phyloP scores from a whole-genome alignment of 2,329 filamentous ascomycete genomes.

The Cytospora piceicola region DNA sequence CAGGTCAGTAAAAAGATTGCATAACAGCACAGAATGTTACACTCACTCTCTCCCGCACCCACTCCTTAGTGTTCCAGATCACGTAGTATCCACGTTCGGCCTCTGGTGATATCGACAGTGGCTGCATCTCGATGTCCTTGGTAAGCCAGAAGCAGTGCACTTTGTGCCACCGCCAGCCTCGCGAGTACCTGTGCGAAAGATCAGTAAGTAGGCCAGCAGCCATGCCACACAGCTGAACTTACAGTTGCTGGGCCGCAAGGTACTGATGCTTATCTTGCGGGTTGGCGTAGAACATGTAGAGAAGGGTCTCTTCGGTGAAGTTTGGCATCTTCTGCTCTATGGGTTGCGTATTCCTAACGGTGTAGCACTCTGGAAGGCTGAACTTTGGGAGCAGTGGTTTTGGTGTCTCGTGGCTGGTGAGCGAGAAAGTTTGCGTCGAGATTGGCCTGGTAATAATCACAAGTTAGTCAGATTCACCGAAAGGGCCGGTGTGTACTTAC shows the following conservation, averaged over 20 bases:
- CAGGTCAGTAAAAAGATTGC: slow-evolving; percentile 29
- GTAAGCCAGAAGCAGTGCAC: slow-evolving; percentile 69
- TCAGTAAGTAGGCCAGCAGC: not conserved
- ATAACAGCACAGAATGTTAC: slow-evolving; percentile 1
- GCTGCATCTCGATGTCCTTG: slow-evolving; percentile 68
- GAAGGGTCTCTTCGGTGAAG: slow-evolving; percentile 70
- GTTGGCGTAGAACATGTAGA: slow-evolving; percentile 72
- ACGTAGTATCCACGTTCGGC: slow-evolving; percentile 70
- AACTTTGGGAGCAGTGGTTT: slow-evolving; percentile 61
- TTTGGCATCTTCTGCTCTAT: slow-evolving; percentile 68
- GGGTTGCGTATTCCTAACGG: slow-evolving; percentile 67
- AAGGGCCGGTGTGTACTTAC: slow-evolving; percentile 47
- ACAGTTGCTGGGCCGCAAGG: slow-evolving; percentile 67
- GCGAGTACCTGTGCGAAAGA: slow-evolving; percentile 52
- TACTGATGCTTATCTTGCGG: slow-evolving; percentile 66
- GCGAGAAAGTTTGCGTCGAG: slow-evolving; percentile 63
- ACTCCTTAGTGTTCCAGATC: slow-evolving; percentile 65
- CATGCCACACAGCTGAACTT: slow-evolving; percentile 36
- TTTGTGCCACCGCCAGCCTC: slow-evolving; percentile 73
- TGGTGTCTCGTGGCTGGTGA: slow-evolving; percentile 64
- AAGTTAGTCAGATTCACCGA: slow-evolving; percentile 29
- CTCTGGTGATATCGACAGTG: slow-evolving; percentile 59
- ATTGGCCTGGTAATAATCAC: slow-evolving; percentile 47
- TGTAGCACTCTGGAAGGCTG: slow-evolving; percentile 67
- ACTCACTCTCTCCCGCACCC: slow-evolving; percentile 67